These are phyloP conservation scores for Claviceps pazoutovae DNA, from an alignment of 2,329 filamentous ascomycete species.

Conservation along the genomic window DNA sequence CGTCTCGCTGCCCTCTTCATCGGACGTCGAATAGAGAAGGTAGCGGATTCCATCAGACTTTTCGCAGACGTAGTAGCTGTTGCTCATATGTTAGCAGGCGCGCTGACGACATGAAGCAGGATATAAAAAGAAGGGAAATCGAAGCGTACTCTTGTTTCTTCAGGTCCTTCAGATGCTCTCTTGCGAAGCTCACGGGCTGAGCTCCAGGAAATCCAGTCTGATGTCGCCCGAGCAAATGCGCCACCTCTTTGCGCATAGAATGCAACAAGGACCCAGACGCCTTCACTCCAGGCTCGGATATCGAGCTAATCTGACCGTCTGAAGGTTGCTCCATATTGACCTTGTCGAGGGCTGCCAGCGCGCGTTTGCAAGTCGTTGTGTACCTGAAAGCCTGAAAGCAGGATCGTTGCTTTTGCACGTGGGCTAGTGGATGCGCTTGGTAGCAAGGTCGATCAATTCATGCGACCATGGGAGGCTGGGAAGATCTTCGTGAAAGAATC, in stretches of 20 bases:
- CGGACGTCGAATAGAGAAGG: slow-evolving; percentile 73
- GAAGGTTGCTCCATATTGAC: slow-evolving; percentile 16
- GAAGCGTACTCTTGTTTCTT: slow-evolving; percentile 55
- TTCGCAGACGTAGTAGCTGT: slow-evolving; percentile 88
- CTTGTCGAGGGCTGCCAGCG: not conserved
- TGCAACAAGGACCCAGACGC: slow-evolving; percentile 45
- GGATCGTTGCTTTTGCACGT: not conserved
- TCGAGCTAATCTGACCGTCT: slow-evolving; percentile 30
- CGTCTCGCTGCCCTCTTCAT: slow-evolving; percentile 47
- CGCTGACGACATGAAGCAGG: not conserved
- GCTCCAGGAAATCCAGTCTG: slow-evolving; percentile 69
- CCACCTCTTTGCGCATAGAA: slow-evolving; percentile 58
- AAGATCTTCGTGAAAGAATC: not conserved
- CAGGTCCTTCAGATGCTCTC: slow-evolving; percentile 70
- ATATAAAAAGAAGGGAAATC: slow-evolving; percentile 1
- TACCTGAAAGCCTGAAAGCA: not conserved
- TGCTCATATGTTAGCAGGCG: slow-evolving; percentile 6
- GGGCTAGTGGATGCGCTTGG: not conserved
- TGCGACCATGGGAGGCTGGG: not conserved
- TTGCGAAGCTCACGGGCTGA: slow-evolving; percentile 84
- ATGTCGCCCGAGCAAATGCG: slow-evolving; percentile 56
- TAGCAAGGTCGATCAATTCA: not conserved
- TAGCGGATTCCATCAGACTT: slow-evolving; percentile 96
- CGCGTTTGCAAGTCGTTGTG: not conserved
- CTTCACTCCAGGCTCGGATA: slow-evolving; percentile 51